Conservation (phyloP, 1,139 yeast species). For the Zygosaccharomyces pseudobailii region DNA sequence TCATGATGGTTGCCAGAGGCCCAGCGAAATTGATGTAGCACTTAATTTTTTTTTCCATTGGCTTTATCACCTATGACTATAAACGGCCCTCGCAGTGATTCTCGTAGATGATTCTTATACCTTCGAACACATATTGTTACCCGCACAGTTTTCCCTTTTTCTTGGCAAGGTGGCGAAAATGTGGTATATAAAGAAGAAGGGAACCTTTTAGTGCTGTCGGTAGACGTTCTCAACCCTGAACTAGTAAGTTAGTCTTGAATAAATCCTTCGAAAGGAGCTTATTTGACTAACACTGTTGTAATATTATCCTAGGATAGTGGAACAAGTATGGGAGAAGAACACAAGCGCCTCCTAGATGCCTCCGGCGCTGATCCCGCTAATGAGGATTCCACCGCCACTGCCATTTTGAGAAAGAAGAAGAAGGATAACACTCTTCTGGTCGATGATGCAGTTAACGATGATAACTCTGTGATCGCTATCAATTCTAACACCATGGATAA, state of each 20-base stretch:
- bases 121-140: background rate
- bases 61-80: background rate
- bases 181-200: conserved; percentile 6
- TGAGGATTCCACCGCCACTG: conserved; percentile 94
- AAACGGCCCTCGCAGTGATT: background rate
- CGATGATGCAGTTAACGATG: conserved; percentile 96
- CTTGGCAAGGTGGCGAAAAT: conserved; percentile 11
- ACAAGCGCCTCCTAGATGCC: conserved; percentile 46
- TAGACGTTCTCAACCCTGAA: background rate
- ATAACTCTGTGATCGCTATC: conserved; percentile 93
- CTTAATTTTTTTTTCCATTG: background rate
- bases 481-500: conserved; percentile 94
- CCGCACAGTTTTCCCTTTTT: conserved; percentile 1
- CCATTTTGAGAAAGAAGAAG: conserved; percentile 95
- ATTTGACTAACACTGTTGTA: background rate
- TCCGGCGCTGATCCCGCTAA: conserved; percentile 48
- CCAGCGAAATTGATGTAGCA: too few species aligned
- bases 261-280: background rate
- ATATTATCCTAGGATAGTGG: background rate
- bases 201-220: background rate
- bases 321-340: conserved; percentile 33
- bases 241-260: background rate
- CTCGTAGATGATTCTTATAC: background rate
- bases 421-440: conserved; percentile 88
- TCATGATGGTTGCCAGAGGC: too few species aligned